Conservation (phyloP, 2,329 filamentous ascomycete genomes). For the Diplodia mutila region DNA sequence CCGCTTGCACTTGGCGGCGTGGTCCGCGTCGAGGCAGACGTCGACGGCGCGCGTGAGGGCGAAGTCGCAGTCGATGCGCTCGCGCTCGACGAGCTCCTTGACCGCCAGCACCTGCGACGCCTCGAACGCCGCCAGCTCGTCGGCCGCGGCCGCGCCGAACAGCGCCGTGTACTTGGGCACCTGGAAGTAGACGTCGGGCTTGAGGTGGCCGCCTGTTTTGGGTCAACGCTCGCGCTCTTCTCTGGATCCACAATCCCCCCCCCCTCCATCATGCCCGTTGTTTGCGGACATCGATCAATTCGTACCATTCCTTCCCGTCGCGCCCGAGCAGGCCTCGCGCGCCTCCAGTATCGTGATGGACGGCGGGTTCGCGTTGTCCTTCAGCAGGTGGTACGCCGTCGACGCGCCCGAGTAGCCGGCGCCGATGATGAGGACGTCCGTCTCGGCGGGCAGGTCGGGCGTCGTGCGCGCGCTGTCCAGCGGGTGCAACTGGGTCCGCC, state of each 20-base stretch:
- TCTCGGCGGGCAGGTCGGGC: conserved; percentile 33
- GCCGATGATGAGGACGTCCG: conserved; percentile 41
- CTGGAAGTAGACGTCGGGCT: conserved; percentile 45
- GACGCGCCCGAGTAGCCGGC: conserved; percentile 40
- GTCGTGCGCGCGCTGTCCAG: conserved; percentile 38
- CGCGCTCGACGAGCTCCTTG: conserved; percentile 31
- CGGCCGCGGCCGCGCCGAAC: conserved; percentile 22
- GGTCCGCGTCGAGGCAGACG: conserved; percentile 26
- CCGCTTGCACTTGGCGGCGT: conserved; percentile 26
- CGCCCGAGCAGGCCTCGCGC: conserved; percentile 33
- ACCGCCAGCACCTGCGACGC: conserved; percentile 27
- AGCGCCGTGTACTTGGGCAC: conserved; percentile 25
- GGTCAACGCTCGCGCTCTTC: background rate
- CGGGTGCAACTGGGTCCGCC: conserved; percentile 39
- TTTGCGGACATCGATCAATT: conserved; percentile 23
- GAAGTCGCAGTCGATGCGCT: conserved; percentile 35
- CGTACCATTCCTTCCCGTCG: conserved; percentile 40
- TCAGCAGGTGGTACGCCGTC: conserved; percentile 38
- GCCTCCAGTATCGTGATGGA: conserved; percentile 35
- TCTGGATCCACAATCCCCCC: too few species aligned
- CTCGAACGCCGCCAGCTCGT: conserved; percentile 30
- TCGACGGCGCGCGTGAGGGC: conserved; percentile 32
- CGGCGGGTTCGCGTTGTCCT: conserved; percentile 25
- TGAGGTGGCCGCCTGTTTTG: conserved; percentile 21
- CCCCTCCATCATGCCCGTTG: too few species aligned